Percentiles rank a stretch among this genome's conserved stretches.
Conservation (phyloP, 345 rosid genomes). For the Fremontodendron californicum region DNA sequence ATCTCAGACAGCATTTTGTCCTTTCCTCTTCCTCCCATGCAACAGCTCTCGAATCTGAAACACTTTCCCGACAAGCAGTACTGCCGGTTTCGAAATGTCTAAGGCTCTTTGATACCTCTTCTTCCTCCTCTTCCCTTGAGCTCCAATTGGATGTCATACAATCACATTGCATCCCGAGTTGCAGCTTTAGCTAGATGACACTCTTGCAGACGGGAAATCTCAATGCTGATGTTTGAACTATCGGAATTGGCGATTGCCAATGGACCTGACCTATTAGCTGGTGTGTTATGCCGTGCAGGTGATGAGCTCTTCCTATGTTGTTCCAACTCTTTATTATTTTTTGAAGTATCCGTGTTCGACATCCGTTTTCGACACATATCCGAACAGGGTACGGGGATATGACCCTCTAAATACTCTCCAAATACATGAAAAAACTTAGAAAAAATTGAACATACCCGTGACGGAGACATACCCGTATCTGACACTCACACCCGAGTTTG, state of each 20-base stretch:
- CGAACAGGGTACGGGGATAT: no score
- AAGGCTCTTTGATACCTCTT: slow-evolving; percentile 78
- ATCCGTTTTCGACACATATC: no score
- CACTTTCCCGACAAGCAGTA: slow-evolving; percentile 43
- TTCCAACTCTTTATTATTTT: no score
- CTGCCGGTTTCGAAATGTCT: slow-evolving; percentile 65
- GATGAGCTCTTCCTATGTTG: no score
- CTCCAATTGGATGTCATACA: slow-evolving; percentile 75
- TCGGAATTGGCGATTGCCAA: slow-evolving; percentile 36
- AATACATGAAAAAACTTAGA: no score
- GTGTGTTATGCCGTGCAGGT: slow-evolving; percentile 92
- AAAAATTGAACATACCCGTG: no score
- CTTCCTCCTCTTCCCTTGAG: slow-evolving; percentile 91
- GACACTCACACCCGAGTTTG: no score
- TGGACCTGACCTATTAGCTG: slow-evolving; percentile 83
- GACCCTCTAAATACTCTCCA: no score
- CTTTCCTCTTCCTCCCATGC: slow-evolving; percentile 85
- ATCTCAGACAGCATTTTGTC: slow-evolving; percentile 70
- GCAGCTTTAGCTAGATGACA: slow-evolving; percentile 71
- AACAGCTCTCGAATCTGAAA: slow-evolving; percentile 54
- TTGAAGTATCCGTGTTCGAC: no score
- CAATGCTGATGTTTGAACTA: slow-evolving; percentile 37
- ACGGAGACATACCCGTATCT: no score
- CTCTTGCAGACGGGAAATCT: slow-evolving; percentile 59
- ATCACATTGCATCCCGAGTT: slow-evolving; percentile 55